A percentile compares a stretch with the other conserved stretches of the same genome.
These are phyloP conservation scores for Xylariales sp. DNA, from an alignment of 2,329 filamentous ascomycete genomes.

Conservation along the genomic window DNA sequence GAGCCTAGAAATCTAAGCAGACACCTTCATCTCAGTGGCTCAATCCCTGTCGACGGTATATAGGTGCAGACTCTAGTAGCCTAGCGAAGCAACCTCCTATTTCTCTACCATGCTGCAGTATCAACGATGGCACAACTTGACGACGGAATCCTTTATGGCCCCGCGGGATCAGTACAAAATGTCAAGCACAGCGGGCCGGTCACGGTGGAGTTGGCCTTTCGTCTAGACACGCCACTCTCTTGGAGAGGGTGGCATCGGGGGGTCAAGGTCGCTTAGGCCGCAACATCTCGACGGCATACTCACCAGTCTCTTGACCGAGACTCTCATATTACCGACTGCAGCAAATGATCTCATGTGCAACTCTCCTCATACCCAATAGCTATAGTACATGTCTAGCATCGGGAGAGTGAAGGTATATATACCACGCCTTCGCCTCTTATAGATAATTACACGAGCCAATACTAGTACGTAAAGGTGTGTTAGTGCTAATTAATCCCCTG, in stretches of 20 bases:
- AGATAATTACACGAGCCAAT: slow-evolving; percentile 14
- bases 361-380: slow-evolving; percentile 14
- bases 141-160: slow-evolving; percentile 1
- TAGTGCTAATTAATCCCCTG: slow-evolving; percentile 20
- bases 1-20: slow-evolving; percentile 16
- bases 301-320: slow-evolving; percentile 36
- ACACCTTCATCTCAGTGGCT: slow-evolving; percentile 23
- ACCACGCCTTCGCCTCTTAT: slow-evolving; percentile 1
- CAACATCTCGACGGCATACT: slow-evolving; percentile 24
- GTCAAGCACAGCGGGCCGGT: slow-evolving; percentile 30
- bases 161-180: slow-evolving; percentile 24
- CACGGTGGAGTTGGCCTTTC: slow-evolving; percentile 27
- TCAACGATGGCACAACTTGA: slow-evolving; percentile 2
- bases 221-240: slow-evolving; percentile 31
- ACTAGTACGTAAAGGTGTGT: slow-evolving; percentile 13
- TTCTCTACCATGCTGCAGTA: slow-evolving; percentile 8
- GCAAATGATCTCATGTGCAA: slow-evolving; percentile 21
- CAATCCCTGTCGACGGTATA: slow-evolving; percentile 32
- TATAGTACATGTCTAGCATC: background rate
- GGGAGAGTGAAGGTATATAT: slow-evolving; percentile 13
- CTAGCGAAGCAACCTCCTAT: slow-evolving; percentile 15
- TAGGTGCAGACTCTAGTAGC: slow-evolving; percentile 13
- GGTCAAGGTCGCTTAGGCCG: slow-evolving; percentile 29
- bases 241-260: slow-evolving; percentile 35
- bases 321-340: slow-evolving; percentile 19